Conservation (phyloP, 2,329 filamentous ascomycete genomes). For the Ploettnerulaceae sp. region DNA sequence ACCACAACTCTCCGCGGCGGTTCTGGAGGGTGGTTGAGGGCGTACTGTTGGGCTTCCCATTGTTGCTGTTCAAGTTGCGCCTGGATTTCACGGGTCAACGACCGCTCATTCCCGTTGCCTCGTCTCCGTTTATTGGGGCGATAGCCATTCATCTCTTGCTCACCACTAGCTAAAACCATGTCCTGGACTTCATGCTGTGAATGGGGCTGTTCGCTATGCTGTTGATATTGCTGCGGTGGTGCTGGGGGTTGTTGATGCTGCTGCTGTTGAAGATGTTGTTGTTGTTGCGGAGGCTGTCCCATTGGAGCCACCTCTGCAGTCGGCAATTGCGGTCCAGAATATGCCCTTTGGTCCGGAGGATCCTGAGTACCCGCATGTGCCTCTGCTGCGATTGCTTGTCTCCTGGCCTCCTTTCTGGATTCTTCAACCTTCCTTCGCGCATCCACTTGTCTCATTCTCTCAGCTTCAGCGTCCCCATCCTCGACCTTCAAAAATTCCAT, state of each 20-base stretch:
- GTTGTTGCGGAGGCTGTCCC: constrained; percentile 13
- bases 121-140: constrained; percentile 29
- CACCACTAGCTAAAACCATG: constrained; percentile 25
- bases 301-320: constrained; percentile 10
- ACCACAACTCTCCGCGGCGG: constrained; percentile 30
- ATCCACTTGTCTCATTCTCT: constrained; percentile 34
- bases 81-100: constrained; percentile 25
- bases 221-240: constrained; percentile 14
- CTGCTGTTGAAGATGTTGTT: constrained; percentile 13
- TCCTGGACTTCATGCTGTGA: constrained; percentile 14
- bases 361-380: constrained; percentile 19
- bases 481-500: constrained; percentile 34
- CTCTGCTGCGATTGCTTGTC: constrained; percentile 31
- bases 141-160: constrained; percentile 28
- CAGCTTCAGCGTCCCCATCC: constrained; percentile 32
- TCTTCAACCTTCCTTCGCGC: constrained; percentile 32
- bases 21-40: constrained; percentile 22
- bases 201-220: constrained; percentile 7
- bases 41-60: constrained; percentile 19
- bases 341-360: constrained; percentile 16
- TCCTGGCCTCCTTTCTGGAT: constrained; percentile 30
- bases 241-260: constrained; percentile 12
- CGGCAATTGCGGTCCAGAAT: constrained; percentile 13
- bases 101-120: constrained; percentile 23
- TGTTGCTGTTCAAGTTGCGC: constrained; percentile 28